phyloP scores from a whole-genome alignment of 2,329 filamentous ascomycete species.

The Cyphellophora attinorum region DNA sequence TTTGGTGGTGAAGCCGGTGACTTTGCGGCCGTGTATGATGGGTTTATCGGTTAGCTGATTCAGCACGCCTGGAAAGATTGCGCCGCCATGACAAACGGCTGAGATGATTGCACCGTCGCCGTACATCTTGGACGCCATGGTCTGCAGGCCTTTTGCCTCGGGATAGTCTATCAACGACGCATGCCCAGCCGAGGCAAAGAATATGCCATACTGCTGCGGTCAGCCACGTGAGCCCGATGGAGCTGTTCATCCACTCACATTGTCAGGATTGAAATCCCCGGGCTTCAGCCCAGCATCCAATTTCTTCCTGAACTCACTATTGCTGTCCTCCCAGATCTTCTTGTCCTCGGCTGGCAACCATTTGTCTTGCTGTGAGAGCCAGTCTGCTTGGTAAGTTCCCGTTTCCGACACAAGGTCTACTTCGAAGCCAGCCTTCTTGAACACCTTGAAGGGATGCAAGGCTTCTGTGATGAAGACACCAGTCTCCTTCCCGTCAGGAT shows the following conservation, averaged over 20 bases:
- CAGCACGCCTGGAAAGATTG: slow-evolving; percentile 28
- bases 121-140: slow-evolving; percentile 21
- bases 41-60: slow-evolving; percentile 23
- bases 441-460: slow-evolving; percentile 39
- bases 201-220: slow-evolving; percentile 24
- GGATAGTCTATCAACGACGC: slow-evolving; percentile 33
- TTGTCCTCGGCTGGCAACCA: slow-evolving; percentile 25
- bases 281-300: slow-evolving; percentile 23
- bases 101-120: slow-evolving; percentile 23
- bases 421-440: slow-evolving; percentile 24
- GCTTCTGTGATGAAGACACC: slow-evolving; percentile 41
- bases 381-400: slow-evolving; percentile 27
- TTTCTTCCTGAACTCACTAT: slow-evolving; percentile 24
- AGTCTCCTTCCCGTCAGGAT: slow-evolving; percentile 20
- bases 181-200: slow-evolving; percentile 32
- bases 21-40: slow-evolving; percentile 24
- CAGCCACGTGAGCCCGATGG: not conserved
- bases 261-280: slow-evolving; percentile 17
- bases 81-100: slow-evolving; percentile 29
- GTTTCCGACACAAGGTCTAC: slow-evolving; percentile 33
- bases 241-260: slow-evolving; percentile 7
- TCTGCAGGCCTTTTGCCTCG: slow-evolving; percentile 21
- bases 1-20: slow-evolving; percentile 30
- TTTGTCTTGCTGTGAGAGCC: slow-evolving; percentile 27
- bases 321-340: slow-evolving; percentile 23